Evolutionary conservation across 192 early-diverging fungal genomes (phyloP), one percentile per base, ranked within the genome.

Genomic region (Chytriomyces sp.): DNA sequence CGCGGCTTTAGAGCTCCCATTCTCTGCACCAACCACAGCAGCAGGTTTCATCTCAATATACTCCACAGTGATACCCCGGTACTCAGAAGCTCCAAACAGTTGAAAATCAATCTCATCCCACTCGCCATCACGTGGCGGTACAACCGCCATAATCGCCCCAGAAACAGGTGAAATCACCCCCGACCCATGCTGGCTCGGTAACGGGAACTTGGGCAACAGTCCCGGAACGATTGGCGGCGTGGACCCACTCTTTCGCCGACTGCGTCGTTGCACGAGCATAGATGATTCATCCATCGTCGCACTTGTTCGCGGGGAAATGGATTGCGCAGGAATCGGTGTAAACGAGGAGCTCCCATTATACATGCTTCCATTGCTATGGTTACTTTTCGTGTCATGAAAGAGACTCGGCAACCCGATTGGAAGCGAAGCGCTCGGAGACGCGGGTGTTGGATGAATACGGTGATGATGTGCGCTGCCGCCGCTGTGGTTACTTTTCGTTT

Each of bases 1-100:
- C 20, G 18, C 16, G 6, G 8, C 46, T 45, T 23, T 20, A 3
- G 9, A 67, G 6, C 44, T 18, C 28, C 5, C 20, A 24, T 64
- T 28, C 26, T 45, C 20, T 45, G 43, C 16, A 64, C 9, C 6
- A 64, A 10, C n/a, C 5, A 13, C 23, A 20, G 23, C 62, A 13
- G 53, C 53, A 13, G 68, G 68, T 49, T 57, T 49, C 68, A 69
- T 69, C 26, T 69, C 68, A 23, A 69, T 69, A 53, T 69, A 69
- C 68, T 69, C 68, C 26, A 69, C 18, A 13, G 9, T 16, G 11
- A 28, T 64, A 10, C 62, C 18, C 13, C 8, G 18, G 8, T 50
- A n/a, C 16, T 20, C 68, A 11, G 49, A n/a, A 8, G 8, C 53
- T n/a, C 53, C 53, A 13, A 13, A 57, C 53, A 57, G 53, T 20